Conservation (phyloP, 2,329 filamentous ascomycete species). For the Hortaea werneckii region DNA sequence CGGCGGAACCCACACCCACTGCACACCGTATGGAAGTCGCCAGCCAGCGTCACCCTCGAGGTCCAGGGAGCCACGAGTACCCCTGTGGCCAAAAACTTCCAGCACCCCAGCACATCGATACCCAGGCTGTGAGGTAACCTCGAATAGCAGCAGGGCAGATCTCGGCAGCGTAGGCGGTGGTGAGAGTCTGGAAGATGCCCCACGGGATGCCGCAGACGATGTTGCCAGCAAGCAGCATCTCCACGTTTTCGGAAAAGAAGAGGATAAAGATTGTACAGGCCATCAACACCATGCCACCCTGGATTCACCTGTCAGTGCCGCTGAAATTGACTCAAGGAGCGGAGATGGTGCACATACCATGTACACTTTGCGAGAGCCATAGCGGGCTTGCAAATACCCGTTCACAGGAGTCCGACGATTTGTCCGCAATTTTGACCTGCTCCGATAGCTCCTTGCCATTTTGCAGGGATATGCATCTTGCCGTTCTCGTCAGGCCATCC, state of each 20-base stretch:
- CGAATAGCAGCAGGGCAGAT: slow-evolving; percentile 27
- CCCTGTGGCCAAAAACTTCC: slow-evolving; percentile 31
- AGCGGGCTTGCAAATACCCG: slow-evolving; percentile 52
- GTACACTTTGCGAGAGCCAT: slow-evolving; percentile 40
- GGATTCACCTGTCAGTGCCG: too few relatives aligned
- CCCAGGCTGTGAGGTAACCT: slow-evolving; percentile 21
- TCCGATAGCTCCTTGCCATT: slow-evolving; percentile 51
- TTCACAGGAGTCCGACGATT: slow-evolving; percentile 59
- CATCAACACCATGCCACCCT: not conserved
- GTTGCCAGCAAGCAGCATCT: slow-evolving; percentile 17
- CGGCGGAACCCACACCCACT: slow-evolving; percentile 39
- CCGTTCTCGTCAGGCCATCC: slow-evolving; percentile 32
- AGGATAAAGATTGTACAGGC: slow-evolving; percentile 31
- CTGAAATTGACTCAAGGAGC: slow-evolving; percentile 38
- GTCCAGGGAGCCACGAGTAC: slow-evolving; percentile 26
- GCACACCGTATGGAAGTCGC: slow-evolving; percentile 32
- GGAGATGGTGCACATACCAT: slow-evolving; percentile 43
- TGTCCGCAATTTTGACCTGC: slow-evolving; percentile 39
- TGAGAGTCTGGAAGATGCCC: slow-evolving; percentile 22
- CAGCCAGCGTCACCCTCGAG: slow-evolving; percentile 28
- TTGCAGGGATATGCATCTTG: slow-evolving; percentile 34
- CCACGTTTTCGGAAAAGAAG: slow-evolving; percentile 30
- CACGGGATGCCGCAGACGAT: slow-evolving; percentile 36
- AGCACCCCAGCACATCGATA: slow-evolving; percentile 34
- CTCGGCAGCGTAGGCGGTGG: slow-evolving; percentile 30